Percentiles rank a stretch among this genome's conserved stretches.
Conservation (phyloP, 2,329 filamentous ascomycete species). For the Cercospora canescens region DNA sequence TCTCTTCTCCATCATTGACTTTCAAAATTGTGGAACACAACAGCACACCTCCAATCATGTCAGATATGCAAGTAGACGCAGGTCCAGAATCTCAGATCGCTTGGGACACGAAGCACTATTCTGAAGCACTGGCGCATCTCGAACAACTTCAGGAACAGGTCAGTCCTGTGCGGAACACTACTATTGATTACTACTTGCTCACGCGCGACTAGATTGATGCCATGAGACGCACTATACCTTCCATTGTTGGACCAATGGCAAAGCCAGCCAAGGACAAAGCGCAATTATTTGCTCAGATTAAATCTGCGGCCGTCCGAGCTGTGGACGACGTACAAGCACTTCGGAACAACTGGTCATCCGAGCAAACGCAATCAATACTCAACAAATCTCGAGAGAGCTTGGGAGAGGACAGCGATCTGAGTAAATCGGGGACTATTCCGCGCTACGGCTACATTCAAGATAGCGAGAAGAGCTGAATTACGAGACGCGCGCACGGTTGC, state of each 20-base stretch:
- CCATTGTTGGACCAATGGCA: conserved; percentile 43
- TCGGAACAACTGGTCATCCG: conserved; percentile 39
- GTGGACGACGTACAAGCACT: conserved; percentile 41
- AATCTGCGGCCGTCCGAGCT: conserved; percentile 38
- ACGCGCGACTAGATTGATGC: conserved; percentile 40
- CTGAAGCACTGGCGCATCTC: conserved; percentile 46
- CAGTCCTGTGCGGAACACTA: not conserved
- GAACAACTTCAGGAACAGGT: conserved; percentile 48
- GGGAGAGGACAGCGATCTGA: conserved; percentile 39
- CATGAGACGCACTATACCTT: conserved; percentile 45
- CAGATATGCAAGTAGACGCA: not conserved
- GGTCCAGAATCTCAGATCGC: conserved; percentile 8
- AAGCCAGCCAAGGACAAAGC: conserved; percentile 30
- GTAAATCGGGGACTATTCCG: conserved; percentile 35
- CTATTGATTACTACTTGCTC: not conserved
- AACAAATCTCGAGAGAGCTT: conserved; percentile 36
- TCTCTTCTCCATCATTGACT: not conserved
- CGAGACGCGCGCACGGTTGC: not conserved
- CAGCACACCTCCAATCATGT: not conserved
- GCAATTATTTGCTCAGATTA: conserved; percentile 41
- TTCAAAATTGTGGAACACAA: not conserved
- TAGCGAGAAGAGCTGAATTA: not conserved
- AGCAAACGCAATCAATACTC: conserved; percentile 41
- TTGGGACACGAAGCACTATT: conserved; percentile 28
- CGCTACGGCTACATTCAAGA: conserved; percentile 43